Percentiles rank a stretch among this genome's conserved stretches.
phyloP scores from a whole-genome alignment of 1,284 basidiomycete species.

The Wolfiporia cocos region DNA sequence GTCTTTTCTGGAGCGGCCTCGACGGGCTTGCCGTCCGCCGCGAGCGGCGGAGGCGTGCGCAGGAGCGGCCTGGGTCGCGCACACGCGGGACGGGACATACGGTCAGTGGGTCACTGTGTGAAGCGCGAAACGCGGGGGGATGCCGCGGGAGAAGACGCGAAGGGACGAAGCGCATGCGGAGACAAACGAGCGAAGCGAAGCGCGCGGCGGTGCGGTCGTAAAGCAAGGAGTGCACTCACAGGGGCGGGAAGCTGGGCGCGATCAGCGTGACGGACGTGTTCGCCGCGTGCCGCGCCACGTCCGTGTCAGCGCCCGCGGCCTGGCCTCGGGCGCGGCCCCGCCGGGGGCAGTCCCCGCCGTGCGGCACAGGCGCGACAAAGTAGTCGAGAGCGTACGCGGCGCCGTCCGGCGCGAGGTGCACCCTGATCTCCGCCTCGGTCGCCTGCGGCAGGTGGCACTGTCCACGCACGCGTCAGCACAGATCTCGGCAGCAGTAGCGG shows the following conservation, averaged over 20 bases:
- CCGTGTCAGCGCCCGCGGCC: conserved; percentile 1
- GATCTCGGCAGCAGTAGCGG: neutral
- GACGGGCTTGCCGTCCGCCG: conserved; percentile 57
- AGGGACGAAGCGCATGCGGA: too few relatives aligned
- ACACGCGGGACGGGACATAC: too few relatives aligned
- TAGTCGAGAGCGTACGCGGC: conserved; percentile 62
- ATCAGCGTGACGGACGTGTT: conserved; percentile 53
- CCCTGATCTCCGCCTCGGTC: conserved; percentile 46
- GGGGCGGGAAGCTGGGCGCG: conserved; percentile 44
- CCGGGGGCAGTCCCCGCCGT: conserved; percentile 56
- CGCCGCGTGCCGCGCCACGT: conserved; percentile 25
- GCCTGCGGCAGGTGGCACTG: conserved; percentile 57
- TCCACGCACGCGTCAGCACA: conserved; percentile 9
- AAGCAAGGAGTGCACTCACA: conserved; percentile 35
- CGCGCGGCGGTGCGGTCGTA: too few relatives aligned
- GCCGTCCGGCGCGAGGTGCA: conserved; percentile 45
- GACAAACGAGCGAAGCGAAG: too few relatives aligned
- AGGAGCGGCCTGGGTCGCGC: conserved; percentile 49
- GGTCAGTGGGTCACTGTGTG: too few relatives aligned
- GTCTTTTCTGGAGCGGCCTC: conserved; percentile 58
- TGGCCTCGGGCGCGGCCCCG: conserved; percentile 25
- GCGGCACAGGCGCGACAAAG: conserved; percentile 58
- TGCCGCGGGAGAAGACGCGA: too few relatives aligned
- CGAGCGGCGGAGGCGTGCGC: conserved; percentile 59
- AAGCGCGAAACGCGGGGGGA: too few relatives aligned